These are phyloP conservation scores for Pleurotus cornucopiae DNA, from an alignment of 768 basidiomycete genomes.

Conservation along the genomic window DNA sequence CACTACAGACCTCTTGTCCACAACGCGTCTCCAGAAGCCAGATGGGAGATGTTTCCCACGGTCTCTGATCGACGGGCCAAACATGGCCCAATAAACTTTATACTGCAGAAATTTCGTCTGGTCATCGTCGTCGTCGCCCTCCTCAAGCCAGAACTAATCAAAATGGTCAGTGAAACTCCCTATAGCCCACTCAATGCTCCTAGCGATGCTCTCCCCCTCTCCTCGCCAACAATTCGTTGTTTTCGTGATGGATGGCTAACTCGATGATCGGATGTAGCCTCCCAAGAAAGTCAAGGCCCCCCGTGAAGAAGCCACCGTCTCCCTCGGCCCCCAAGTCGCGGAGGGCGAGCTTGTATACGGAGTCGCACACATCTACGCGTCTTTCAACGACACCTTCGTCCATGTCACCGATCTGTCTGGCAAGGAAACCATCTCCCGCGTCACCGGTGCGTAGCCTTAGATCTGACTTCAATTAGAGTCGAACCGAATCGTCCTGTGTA, in stretches of 20 bases:
- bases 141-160: conserved; percentile 30
- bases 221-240: not conserved
- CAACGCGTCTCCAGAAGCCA: too few species aligned
- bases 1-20: too few species aligned
- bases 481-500: conserved; percentile 18
- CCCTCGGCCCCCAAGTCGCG: conserved; percentile 92
- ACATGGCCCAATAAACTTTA: not conserved
- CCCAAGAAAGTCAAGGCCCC: conserved; percentile 80
- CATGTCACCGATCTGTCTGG: conserved; percentile 99
- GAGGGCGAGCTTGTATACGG: conserved; percentile 98
- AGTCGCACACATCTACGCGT: conserved; percentile 98
- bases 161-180: conserved; percentile 32
- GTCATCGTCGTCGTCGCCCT: conserved; percentile 24
- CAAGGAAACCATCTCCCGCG: conserved; percentile 98
- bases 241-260: conserved; percentile 43
- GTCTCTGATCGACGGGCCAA: not conserved
- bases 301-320: conserved; percentile 80
- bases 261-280: conserved; percentile 64
- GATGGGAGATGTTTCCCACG: too few species aligned
- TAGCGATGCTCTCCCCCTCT: not conserved
- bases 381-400: conserved; percentile 99
- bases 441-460: conserved; percentile 66
- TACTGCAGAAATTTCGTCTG: conserved; percentile 3
- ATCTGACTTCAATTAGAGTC: not conserved
- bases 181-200: not conserved